Evolutionary conservation across 805 yeast genomes (phyloP).

Genomic region (Lachancea meyersii): DNA sequence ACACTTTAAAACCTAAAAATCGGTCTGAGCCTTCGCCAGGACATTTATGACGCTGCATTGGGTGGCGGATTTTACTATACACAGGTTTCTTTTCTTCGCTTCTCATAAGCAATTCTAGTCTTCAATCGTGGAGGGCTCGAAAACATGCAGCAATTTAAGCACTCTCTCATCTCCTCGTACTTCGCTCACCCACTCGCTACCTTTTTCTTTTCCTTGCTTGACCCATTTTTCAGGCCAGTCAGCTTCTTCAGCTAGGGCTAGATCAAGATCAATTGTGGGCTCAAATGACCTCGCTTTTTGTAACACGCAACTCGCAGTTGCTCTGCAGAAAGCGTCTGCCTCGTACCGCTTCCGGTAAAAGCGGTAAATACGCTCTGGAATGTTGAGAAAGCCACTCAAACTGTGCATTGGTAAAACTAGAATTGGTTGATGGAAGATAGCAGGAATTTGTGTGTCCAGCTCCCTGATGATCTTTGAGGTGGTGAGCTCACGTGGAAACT

Average conservation of each 20-base stretch:
- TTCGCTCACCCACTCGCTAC: constrained; percentile 85
- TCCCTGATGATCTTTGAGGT: constrained; percentile 29
- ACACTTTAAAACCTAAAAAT: no score
- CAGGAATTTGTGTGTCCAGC: constrained; percentile 40
- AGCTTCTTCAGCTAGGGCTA: constrained; percentile 45
- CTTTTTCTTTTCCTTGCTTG: constrained; percentile 59
- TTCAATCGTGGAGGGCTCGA: constrained; percentile 6
- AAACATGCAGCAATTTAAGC: constrained; percentile 4
- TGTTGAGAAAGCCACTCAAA: constrained; percentile 67
- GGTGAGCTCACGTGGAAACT: constrained; percentile 57
- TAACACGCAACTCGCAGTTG: constrained; percentile 50
- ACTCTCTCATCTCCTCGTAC: constrained; percentile 66
- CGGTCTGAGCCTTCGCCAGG: no score
- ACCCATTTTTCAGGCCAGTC: constrained; percentile 92
- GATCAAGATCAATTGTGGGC: constrained; percentile 33
- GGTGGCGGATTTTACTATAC: no score
- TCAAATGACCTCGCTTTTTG: constrained; percentile 49
- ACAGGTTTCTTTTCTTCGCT: no score
- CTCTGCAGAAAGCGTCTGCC: constrained; percentile 58
- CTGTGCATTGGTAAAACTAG: constrained; percentile 72
- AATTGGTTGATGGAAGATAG: constrained; percentile 70
- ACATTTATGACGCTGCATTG: no score
- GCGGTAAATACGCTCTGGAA: constrained; percentile 70
- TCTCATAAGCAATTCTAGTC: not conserved
- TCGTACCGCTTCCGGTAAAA: constrained; percentile 69